phyloP scores from a whole-genome alignment of 306 rosid genomes.

The Pterocarpus macrocarpus region DNA sequence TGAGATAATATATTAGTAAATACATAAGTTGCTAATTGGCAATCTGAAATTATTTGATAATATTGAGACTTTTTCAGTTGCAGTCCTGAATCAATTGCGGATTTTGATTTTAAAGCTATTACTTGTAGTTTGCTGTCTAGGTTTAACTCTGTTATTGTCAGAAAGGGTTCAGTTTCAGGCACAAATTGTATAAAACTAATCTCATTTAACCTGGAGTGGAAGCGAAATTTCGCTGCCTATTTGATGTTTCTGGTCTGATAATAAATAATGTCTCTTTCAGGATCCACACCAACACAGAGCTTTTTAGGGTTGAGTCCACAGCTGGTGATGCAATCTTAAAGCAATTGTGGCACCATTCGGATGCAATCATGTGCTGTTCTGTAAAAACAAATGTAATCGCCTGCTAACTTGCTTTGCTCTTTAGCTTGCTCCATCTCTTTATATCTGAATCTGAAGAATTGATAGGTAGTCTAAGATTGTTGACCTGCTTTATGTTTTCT shows the following conservation, averaged over 20 bases:
- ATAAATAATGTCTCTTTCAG: conserved; percentile 47
- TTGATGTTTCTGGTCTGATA: not conserved
- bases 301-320: conserved; percentile 62
- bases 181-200: not conserved
- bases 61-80: no score
- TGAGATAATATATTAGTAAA: not conserved
- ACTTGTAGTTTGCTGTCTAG: not conserved
- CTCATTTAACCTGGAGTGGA: no score
- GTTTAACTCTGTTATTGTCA: not conserved
- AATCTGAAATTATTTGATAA: no score
- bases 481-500: not conserved
- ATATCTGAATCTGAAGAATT: not conserved
- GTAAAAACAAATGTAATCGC: conserved; percentile 76
- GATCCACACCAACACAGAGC: conserved; percentile 79
- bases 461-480: not conserved
- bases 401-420: not conserved
- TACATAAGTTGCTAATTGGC: not conserved
- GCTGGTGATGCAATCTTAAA: conserved; percentile 84
- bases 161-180: conserved; percentile 1
- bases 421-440: not conserved
- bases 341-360: conserved; percentile 92
- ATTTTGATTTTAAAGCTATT: not conserved
- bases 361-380: conserved; percentile 95
- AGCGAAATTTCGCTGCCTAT: no score
- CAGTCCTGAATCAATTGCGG: not conserved